Evolutionary conservation across 2,329 filamentous ascomycete species (phyloP).

Genomic region (Domatiomyces catenatus): DNA sequence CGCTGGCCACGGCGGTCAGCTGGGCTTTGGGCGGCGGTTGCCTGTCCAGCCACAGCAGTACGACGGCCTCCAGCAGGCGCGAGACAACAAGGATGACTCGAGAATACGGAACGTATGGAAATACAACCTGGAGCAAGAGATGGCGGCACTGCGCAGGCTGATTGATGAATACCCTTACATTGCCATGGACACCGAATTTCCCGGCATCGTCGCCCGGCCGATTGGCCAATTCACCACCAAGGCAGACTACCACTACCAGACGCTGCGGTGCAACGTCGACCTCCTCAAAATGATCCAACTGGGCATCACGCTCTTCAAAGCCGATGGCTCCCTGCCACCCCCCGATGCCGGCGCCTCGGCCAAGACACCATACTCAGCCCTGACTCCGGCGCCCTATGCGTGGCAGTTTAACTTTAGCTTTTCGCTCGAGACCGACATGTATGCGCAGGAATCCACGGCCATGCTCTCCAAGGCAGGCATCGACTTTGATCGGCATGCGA

Average conservation of each 20-base stretch:
- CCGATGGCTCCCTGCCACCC: constrained; percentile 71
- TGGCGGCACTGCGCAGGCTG: constrained; percentile 65
- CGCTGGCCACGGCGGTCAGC: constrained; percentile 71
- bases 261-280: constrained; percentile 89
- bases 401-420: constrained; percentile 99
- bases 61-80: constrained; percentile 10
- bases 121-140: constrained; percentile 79
- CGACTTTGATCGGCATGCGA: constrained; percentile 69
- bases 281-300: constrained; percentile 96
- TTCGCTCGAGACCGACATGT: constrained; percentile 90
- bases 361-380: constrained; percentile 27
- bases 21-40: constrained; percentile 68
- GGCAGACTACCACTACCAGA: constrained; percentile 98
- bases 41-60: constrained; percentile 45
- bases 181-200: constrained; percentile 98
- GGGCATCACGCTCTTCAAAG: constrained; percentile 81
- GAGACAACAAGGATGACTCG: constrained; percentile 41
- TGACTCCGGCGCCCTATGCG: constrained; percentile 56
- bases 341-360: constrained; percentile 42
- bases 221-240: constrained; percentile 92
- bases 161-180: constrained; percentile 90
- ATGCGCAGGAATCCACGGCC: constrained; percentile 85
- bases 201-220: constrained; percentile 87
- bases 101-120: constrained; percentile 95
- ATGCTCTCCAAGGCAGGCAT: constrained; percentile 84